phyloP scores from a whole-genome alignment of 192 early-diverging fungal genomes.

The Phycomyces nitens region DNA sequence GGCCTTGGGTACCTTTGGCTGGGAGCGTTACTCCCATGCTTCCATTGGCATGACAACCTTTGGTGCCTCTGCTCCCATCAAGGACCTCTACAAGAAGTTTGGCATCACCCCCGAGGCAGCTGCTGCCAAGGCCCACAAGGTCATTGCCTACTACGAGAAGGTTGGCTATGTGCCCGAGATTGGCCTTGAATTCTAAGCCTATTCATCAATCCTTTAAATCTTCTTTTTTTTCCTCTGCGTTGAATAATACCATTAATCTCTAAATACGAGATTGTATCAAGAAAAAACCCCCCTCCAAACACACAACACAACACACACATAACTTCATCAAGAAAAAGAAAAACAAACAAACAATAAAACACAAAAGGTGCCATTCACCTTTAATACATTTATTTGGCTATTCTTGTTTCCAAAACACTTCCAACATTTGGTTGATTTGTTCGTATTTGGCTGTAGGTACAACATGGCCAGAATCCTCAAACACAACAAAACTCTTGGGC shows the following conservation, averaged over 20 bases:
- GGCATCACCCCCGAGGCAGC: slow-evolving; percentile 75
- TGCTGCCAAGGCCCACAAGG: slow-evolving; percentile 74
- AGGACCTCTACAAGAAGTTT: slow-evolving; percentile 82
- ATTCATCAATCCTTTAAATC: not conserved
- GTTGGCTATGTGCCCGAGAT: slow-evolving; percentile 40
- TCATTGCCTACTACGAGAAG: slow-evolving; percentile 73
- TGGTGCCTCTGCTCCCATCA: slow-evolving; percentile 82
- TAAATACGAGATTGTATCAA: no score
- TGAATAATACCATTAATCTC: no score
- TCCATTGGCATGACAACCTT: slow-evolving; percentile 89
- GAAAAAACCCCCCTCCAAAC: no score
- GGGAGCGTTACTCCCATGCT: slow-evolving; percentile 90
- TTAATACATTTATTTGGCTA: no score
- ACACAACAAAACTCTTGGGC: slow-evolving; percentile 17
- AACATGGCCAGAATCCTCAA: slow-evolving; percentile 28
- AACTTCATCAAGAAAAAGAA: no score
- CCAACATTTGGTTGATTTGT: slow-evolving; percentile 13
- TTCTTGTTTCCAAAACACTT: slow-evolving; percentile 7
- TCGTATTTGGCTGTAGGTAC: slow-evolving; percentile 18
- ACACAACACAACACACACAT: no score
- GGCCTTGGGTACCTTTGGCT: slow-evolving; percentile 80
- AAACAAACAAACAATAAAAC: no score
- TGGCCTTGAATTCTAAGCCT: slow-evolving; percentile 18
- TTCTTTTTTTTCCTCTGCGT: no score
- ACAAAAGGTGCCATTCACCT: not conserved